Evolutionary conservation across 2,329 filamentous ascomycete species (phyloP), one percentile per base, ranked within the genome.

Genomic region (Kalmusia sp.): DNA sequence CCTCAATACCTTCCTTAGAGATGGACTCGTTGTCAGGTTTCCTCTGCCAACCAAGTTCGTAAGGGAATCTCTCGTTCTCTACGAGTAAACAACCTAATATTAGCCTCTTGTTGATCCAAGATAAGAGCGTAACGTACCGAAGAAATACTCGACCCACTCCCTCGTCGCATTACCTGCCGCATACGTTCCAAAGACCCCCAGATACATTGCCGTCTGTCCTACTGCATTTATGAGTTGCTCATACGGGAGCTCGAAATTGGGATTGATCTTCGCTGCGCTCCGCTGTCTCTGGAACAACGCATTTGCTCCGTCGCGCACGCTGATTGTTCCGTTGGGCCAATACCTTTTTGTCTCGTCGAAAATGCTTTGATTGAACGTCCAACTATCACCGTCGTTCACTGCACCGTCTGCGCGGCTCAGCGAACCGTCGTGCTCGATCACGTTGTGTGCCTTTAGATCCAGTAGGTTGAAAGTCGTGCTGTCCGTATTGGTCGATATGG

Each of bases 351-450:
- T 41, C 38, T 41, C 38, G 17, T 41, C 38, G 38, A 41, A 41
- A 14, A 41, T 28, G 38, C n/a, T 24, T 12, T 41, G 6, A 21
- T 41, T 28, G 15, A 41, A 41, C 19, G 17, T 25, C 38, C 38
- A 41, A 41, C 25, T 41, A 28, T 41, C 38, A 3, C 38, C 38
- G 15, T 14, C 6, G 38, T 24, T 28, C 12, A 14, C 21, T 5
- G 21, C 38, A 6, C 5, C 21, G 25, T 41, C 38, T 11, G 38
- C 38, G 19, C 38, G 38, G 21, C 38, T 41, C 11, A 45, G 41
- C 15, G 41, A 45, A 11, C 41, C 41, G 14, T 45, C 41, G 25
- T 45, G 41, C 25, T 45, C 41, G 25, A 45, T 33, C 5, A 45
- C 41, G 25, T 45, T 45, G 25, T 45, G 41, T 12, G 41, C 19